A percentile compares a stretch with the other conserved stretches of the same genome.
Conservation (phyloP, 2,329 filamentous ascomycete species). For the Aspergillus aculeatinus region DNA sequence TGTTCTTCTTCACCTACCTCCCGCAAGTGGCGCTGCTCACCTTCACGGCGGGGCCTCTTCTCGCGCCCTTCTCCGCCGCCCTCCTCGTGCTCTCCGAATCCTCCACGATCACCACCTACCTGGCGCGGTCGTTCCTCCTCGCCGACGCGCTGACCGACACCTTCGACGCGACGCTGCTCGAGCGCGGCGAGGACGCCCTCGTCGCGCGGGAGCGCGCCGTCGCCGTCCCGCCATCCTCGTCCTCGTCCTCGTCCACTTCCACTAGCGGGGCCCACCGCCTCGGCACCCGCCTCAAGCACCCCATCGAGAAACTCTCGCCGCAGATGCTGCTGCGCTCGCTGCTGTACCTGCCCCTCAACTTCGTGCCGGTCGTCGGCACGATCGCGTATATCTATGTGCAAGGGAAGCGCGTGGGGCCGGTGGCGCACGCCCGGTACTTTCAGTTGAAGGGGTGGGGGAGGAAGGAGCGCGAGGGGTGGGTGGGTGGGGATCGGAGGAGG, state of each 20-base stretch:
- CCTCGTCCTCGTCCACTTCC: too few relatives aligned
- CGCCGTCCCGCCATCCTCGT: slow-evolving; percentile 44
- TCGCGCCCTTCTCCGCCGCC: slow-evolving; percentile 61
- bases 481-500: slow-evolving; percentile 64
- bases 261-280: slow-evolving; percentile 26
- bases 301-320: slow-evolving; percentile 51
- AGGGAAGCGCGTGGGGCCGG: slow-evolving; percentile 58
- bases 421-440: slow-evolving; percentile 70
- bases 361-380: slow-evolving; percentile 86
- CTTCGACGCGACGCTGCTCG: slow-evolving; percentile 72
- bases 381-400: slow-evolving; percentile 76
- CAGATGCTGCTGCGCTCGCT: slow-evolving; percentile 71
- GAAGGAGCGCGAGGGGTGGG: slow-evolving; percentile 64
- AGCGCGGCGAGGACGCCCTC: slow-evolving; percentile 57
- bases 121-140: slow-evolving; percentile 71
- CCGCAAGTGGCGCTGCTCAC: slow-evolving; percentile 81
- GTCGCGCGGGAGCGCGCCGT: slow-evolving; percentile 75
- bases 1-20: slow-evolving; percentile 85
- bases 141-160: slow-evolving; percentile 82
- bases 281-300: slow-evolving; percentile 55
- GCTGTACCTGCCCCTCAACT: slow-evolving; percentile 87
- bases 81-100: slow-evolving; percentile 62
- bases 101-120: slow-evolving; percentile 49
- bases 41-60: slow-evolving; percentile 72
- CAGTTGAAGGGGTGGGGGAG: slow-evolving; percentile 82